Base-by-base conservation (phyloP, 768 basidiomycete genomes). In the Termitomyces sp. region DNA sequence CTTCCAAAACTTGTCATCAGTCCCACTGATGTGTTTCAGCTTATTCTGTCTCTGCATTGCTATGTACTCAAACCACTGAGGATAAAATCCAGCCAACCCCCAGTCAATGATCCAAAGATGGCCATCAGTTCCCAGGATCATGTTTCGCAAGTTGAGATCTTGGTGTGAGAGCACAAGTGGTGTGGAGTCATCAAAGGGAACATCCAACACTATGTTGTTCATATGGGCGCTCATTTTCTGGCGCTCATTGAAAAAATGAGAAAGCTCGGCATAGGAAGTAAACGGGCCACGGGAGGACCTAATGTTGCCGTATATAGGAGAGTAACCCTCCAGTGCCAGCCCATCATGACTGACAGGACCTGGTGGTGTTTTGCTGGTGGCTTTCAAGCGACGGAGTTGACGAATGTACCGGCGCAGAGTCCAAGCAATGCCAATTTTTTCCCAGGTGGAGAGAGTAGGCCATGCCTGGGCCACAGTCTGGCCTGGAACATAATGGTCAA, bases 141-240 rank as follows among this genome's bases (percentile, higher is more conserved):
- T 63, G 32, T 65, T 64, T 18, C 57, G 56, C 18, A 53, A 56
- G 55, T 51, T 64, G 32, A 69, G 47, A 56, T 65, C 63, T 36
- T 64, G 60, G 46, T 67, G 63, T 4, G 64, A 63, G 34, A 70
- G 53, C 32, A 69, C 69, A 4, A 68, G 62, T 51, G 66, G 67
- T 22, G 32, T 40, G 1, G 63, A 64, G 51, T 64, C 53, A 45
- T 61, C 64, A 46, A 65, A 36, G 16, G 57, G 62, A 37, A 59
- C 43, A 46, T 61, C 55, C 24, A 52, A 13, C 12, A 57, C 33
- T 22, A 47, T 20, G 8, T 37, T 16, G n/a, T 44, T 45, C 24
- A 5, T 9, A 18, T 46, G 36, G 18, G 16, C 13, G 1, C 32
- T 46, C 43, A 46, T 57, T 18, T 39, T 3, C 16, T 37, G 26